These are phyloP conservation scores for Neurospora cerealis DNA, from an alignment of 495 filamentous ascomycete species.

Conservation along the genomic window DNA sequence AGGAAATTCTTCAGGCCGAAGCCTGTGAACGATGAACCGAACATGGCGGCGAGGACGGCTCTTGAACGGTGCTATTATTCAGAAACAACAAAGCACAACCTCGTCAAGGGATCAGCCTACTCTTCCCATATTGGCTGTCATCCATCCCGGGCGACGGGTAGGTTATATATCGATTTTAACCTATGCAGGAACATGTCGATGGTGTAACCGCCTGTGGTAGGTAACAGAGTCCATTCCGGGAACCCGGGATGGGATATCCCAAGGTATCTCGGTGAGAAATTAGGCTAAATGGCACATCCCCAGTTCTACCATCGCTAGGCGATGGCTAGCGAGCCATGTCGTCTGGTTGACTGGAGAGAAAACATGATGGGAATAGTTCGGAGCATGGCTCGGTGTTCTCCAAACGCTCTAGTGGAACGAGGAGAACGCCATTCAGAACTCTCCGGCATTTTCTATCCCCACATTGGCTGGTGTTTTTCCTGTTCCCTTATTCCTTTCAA, in stretches of 20 bases:
- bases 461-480: background rate
- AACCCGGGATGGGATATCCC: slow-evolving; percentile 6
- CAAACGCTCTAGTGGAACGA: slow-evolving; percentile 9
- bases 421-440: background rate
- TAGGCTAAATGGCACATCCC: slow-evolving; percentile 14
- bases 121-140: background rate
- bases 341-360: background rate
- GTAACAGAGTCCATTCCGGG: background rate
- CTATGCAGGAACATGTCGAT: slow-evolving; percentile 12
- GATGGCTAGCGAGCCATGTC: background rate
- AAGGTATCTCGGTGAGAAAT: background rate
- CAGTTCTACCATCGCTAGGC: background rate
- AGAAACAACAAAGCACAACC: background rate
- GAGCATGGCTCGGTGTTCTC: slow-evolving; percentile 4
- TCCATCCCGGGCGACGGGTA: background rate
- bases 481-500: background rate
- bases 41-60: background rate
- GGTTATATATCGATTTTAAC: slow-evolving; percentile 1
- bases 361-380: background rate
- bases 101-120: background rate
- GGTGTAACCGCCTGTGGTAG: background rate
- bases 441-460: background rate
- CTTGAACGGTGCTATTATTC: background rate
- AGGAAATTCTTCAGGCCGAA: slow-evolving; percentile 7
- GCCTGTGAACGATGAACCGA: background rate